A percentile compares a stretch with the other conserved stretches of the same genome.
Conservation (phyloP, 306 rosid genomes). For the Cicer pinnatifidum region DNA sequence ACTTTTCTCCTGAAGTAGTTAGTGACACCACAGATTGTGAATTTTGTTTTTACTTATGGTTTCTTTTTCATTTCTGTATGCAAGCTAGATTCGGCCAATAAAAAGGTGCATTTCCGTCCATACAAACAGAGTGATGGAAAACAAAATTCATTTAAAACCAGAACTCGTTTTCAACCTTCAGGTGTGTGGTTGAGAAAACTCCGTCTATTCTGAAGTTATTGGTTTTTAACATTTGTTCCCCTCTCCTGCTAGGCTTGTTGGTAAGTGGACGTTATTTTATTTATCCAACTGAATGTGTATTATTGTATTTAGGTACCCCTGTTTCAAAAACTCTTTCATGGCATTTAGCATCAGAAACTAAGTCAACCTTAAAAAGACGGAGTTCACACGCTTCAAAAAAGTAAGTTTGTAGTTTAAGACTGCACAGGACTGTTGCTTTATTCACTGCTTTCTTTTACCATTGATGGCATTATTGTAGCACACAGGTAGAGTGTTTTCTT, state of each 20-base stretch:
- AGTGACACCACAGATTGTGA: conserved; percentile 26
- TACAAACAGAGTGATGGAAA: conserved; percentile 59
- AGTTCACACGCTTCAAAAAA: conserved; percentile 53
- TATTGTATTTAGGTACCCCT: conserved; percentile 51
- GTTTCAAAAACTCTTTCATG: conserved; percentile 89
- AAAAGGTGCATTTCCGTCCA: conserved; percentile 82
- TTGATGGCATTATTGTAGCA: conserved; percentile 20
- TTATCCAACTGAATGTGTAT: conserved; percentile 36
- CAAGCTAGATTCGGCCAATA: conserved; percentile 73
- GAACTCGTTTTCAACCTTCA: conserved; percentile 65
- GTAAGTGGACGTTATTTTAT: conserved; percentile 22
- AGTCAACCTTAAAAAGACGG: conserved; percentile 69
- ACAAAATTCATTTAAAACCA: conserved; percentile 60
- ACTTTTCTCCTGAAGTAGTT: conserved; percentile 37
- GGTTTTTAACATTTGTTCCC: conserved; percentile 1
- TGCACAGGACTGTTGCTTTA: conserved; percentile 3
- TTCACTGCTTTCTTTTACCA: background rate
- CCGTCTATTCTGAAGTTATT: conserved; percentile 22
- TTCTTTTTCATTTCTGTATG: conserved; percentile 48
- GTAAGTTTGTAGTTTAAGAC: conserved; percentile 48
- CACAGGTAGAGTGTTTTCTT: background rate
- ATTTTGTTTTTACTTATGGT: conserved; percentile 40
- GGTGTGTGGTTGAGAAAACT: conserved; percentile 53
- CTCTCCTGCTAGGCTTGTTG: conserved; percentile 1
- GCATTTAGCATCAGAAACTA: conserved; percentile 95